These are phyloP conservation scores for Annulohypoxylon truncatum DNA, from an alignment of 2,329 filamentous ascomycete genomes.

Conservation along the genomic window DNA sequence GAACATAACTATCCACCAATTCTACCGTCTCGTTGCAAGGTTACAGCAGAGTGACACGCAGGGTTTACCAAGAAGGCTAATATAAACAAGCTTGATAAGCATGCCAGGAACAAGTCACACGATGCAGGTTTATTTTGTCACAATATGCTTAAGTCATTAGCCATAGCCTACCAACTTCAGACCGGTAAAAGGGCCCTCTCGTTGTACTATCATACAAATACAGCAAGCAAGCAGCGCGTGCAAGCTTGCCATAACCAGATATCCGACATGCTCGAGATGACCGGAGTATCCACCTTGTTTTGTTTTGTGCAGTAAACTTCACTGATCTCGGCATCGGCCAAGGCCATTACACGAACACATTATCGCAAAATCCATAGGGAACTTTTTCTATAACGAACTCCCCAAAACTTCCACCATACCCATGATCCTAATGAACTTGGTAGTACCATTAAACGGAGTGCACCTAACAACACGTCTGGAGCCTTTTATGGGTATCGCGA, in stretches of 20 bases:
- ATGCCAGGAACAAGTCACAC: neutral
- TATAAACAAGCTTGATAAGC: constrained; percentile 33
- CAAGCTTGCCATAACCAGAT: constrained; percentile 30
- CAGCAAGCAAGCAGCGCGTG: constrained; percentile 22
- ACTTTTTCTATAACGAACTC: constrained; percentile 43
- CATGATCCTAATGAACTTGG: constrained; percentile 17
- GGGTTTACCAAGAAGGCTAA: constrained; percentile 20
- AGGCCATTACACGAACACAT: constrained; percentile 39
- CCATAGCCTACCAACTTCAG: constrained; percentile 8
- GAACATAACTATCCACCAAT: constrained; percentile 8
- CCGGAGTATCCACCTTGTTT: constrained; percentile 8
- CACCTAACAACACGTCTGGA: constrained; percentile 4
- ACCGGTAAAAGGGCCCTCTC: constrained; percentile 15
- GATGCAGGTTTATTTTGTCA: neutral
- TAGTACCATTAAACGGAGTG: constrained; percentile 12
- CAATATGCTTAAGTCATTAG: constrained; percentile 10
- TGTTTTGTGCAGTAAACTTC: constrained; percentile 24
- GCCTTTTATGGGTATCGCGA: constrained; percentile 14
- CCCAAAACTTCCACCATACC: constrained; percentile 33
- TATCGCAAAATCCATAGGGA: constrained; percentile 40
- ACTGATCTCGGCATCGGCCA: constrained; percentile 25
- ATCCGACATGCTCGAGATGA: constrained; percentile 31
- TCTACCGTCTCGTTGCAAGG: constrained; percentile 23
- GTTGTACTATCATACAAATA: constrained; percentile 48
- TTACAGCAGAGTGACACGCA: constrained; percentile 16